A percentile compares a stretch with the other conserved stretches of the same genome.
phyloP scores from a whole-genome alignment of 805 yeast genomes.

The Candida silvatica region DNA sequence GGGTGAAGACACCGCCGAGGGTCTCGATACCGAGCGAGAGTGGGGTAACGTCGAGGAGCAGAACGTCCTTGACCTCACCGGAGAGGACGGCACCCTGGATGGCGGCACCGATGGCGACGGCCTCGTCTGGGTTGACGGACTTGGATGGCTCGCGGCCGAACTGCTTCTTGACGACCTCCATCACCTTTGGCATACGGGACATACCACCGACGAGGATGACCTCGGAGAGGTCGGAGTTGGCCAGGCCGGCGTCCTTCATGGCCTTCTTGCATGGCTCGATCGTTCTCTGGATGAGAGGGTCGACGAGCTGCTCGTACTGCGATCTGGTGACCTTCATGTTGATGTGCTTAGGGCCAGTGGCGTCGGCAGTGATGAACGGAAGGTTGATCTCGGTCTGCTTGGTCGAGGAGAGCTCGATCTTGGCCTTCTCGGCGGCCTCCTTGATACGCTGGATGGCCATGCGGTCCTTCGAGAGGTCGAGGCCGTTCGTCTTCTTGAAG shows the following conservation, averaged over 20 bases:
- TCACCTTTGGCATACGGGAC: conserved; percentile 83
- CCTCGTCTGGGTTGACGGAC: conserved; percentile 82
- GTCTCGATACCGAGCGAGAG: conserved; percentile 94
- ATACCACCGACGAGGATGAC: conserved; percentile 79
- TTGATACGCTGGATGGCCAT: conserved; percentile 65
- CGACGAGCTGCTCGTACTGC: conserved; percentile 58
- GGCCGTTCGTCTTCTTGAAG: conserved; percentile 46
- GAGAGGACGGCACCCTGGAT: conserved; percentile 82
- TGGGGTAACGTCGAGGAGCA: conserved; percentile 76
- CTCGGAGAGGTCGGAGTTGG: conserved; percentile 61
- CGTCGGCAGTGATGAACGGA: conserved; percentile 56
- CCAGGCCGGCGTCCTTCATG: conserved; percentile 62
- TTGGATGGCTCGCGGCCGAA: conserved; percentile 63
- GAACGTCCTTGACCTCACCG: conserved; percentile 74
- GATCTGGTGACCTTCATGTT: conserved; percentile 51
- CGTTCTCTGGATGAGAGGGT: conserved; percentile 58
- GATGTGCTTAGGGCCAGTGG: conserved; percentile 47
- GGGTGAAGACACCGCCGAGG: conserved; percentile 94
- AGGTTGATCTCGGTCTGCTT: conserved; percentile 52
- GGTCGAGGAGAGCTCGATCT: conserved; percentile 66
- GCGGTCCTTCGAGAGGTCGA: conserved; percentile 44
- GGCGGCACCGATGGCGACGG: conserved; percentile 89
- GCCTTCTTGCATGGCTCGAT: conserved; percentile 70
- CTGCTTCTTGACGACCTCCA: conserved; percentile 48
- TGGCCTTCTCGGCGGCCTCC: conserved; percentile 72